Evolutionary conservation across 2,329 filamentous ascomycete species (phyloP).

Genomic region (Akanthomyces lecanii): DNA sequence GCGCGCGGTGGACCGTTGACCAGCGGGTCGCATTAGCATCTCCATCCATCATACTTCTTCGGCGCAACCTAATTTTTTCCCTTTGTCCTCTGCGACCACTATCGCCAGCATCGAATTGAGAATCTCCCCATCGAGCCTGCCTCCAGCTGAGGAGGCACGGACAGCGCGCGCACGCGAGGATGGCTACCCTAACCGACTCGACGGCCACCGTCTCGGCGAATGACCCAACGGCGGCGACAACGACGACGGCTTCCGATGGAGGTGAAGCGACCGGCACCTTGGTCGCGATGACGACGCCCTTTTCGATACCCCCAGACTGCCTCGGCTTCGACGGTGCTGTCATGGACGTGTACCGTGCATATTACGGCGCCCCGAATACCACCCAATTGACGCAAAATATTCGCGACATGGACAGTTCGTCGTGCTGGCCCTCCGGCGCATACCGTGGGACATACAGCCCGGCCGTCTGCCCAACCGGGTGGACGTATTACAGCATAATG

Average conservation of each 20-base stretch:
- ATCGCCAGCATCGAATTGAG: not conserved
- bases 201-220: not conserved
- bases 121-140: not conserved
- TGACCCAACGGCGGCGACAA: not conserved
- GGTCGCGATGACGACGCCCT: constrained; percentile 6
- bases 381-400: not conserved
- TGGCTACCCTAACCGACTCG: not conserved
- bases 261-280: not conserved
- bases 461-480: constrained; percentile 12
- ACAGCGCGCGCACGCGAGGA: not conserved
- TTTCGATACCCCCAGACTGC: constrained; percentile 3
- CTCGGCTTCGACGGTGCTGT: not conserved
- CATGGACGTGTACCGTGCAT: not conserved
- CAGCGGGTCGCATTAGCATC: constrained; percentile 7
- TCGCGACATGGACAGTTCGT: not conserved
- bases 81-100: not conserved
- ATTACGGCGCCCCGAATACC: too few relatives aligned
- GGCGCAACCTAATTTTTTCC: not conserved
- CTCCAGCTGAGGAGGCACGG: constrained; percentile 5
- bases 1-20: not conserved
- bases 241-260: not conserved
- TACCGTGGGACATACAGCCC: not conserved
- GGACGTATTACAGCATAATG: constrained; percentile 13
- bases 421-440: constrained; percentile 3
- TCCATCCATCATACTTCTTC: not conserved